Conservation (phyloP, 345 rosid species). For the Clarkia xantiana region DNA sequence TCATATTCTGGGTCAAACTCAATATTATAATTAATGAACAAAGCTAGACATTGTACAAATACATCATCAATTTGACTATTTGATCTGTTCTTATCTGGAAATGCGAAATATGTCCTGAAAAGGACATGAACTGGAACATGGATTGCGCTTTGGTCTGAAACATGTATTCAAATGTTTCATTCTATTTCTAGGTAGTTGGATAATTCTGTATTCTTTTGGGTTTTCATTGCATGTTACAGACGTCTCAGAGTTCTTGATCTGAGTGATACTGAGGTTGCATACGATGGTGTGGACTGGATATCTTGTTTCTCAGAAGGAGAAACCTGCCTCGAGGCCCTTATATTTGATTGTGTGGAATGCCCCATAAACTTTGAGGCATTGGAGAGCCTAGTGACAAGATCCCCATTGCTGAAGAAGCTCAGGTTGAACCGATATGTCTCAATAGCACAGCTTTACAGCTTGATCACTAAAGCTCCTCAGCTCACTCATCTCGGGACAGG, state of each 20-base stretch:
- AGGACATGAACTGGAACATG: too few relatives aligned
- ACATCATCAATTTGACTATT: too few relatives aligned
- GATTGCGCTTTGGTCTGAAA: too few relatives aligned
- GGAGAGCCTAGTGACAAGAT: slow-evolving; percentile 61
- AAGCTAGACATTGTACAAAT: too few relatives aligned
- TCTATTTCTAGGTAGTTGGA: not conserved
- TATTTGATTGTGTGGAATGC: slow-evolving; percentile 57
- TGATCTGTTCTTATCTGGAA: too few relatives aligned
- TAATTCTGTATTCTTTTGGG: slow-evolving; percentile 3
- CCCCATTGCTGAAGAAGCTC: slow-evolving; percentile 54
- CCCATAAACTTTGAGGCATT: slow-evolving; percentile 48
- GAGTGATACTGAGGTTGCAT: slow-evolving; percentile 55
- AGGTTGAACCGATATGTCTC: slow-evolving; percentile 50
- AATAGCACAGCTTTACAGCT: slow-evolving; percentile 35
- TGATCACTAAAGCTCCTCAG: slow-evolving; percentile 54
- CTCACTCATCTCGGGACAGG: slow-evolving; percentile 85
- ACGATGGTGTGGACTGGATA: slow-evolving; percentile 69
- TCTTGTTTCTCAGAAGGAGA: slow-evolving; percentile 55
- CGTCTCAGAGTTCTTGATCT: slow-evolving; percentile 59
- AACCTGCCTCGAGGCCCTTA: slow-evolving; percentile 46
- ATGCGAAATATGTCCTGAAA: too few relatives aligned
- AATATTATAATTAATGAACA: too few relatives aligned
- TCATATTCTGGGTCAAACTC: too few relatives aligned
- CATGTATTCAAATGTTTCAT: too few relatives aligned
- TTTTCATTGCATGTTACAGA: slow-evolving; percentile 23